A percentile compares a stretch with the other conserved stretches of the same genome.
Conservation (phyloP, 2,329 filamentous ascomycete species). For the Aspergillus intermedius region DNA sequence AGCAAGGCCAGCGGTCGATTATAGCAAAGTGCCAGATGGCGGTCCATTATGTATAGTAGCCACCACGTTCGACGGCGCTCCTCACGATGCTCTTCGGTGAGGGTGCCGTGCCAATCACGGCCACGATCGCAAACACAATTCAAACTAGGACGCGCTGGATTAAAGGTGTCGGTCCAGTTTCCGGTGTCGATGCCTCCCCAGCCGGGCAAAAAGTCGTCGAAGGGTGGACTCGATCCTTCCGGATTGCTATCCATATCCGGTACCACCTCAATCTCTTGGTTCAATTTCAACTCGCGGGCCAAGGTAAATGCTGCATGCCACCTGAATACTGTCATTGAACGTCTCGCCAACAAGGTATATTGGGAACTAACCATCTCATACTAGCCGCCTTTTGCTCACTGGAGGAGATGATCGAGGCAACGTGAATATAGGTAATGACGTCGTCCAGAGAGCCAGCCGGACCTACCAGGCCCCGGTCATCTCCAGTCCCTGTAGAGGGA, state of each 20-base stretch:
- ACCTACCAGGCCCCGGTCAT: constrained; percentile 32
- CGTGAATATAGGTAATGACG: constrained; percentile 83
- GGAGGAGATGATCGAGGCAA: constrained; percentile 85
- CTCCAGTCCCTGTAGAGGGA: constrained; percentile 53
- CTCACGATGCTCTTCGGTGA: constrained; percentile 77
- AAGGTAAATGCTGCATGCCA: constrained; percentile 94
- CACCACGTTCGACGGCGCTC: constrained; percentile 89
- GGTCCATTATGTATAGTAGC: constrained; percentile 85
- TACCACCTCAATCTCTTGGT: constrained; percentile 61
- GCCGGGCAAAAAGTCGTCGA: constrained; percentile 25
- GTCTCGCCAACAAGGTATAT: background rate
- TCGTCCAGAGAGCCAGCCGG: constrained; percentile 76
- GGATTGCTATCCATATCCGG: constrained; percentile 23
- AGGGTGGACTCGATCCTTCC: constrained; percentile 27
- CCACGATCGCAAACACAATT: constrained; percentile 31
- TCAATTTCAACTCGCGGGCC: constrained; percentile 78
- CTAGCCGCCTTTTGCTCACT: constrained; percentile 95
- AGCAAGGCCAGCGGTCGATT: constrained; percentile 82
- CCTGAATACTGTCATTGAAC: constrained; percentile 15
- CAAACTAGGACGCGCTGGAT: constrained; percentile 24
- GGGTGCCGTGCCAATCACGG: constrained; percentile 22
- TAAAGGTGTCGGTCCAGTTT: constrained; percentile 39
- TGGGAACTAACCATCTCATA: constrained; percentile 58
- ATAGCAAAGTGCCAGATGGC: constrained; percentile 85
- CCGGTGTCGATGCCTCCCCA: constrained; percentile 47